Evolutionary conservation across 768 basidiomycete genomes (phyloP).

Genomic region (Tulasnella sp.): DNA sequence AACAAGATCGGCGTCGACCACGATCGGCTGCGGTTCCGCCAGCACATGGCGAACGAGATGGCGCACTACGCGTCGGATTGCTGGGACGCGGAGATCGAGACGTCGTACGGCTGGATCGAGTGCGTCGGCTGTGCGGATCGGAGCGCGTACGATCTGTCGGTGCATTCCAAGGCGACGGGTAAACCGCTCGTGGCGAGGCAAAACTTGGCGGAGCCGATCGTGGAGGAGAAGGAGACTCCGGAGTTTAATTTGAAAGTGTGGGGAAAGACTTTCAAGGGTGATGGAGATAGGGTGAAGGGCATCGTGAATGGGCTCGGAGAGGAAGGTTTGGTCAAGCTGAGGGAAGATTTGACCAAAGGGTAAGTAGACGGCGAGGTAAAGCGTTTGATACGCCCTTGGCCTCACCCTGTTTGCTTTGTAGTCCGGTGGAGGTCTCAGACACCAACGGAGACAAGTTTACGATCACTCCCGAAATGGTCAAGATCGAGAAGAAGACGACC

Average conservation of each 20-base stretch:
- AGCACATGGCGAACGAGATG: conserved; percentile 99
- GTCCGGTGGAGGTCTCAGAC: conserved; percentile 38
- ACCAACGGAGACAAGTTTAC: conserved; percentile 68
- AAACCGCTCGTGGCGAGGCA: conserved; percentile 81
- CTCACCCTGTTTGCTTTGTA: conserved; percentile 41
- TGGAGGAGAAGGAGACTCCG: conserved; percentile 73
- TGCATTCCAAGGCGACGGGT: conserved; percentile 82
- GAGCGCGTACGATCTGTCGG: conserved; percentile 91
- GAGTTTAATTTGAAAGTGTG: conserved; percentile 84
- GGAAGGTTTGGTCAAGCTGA: conserved; percentile 58
- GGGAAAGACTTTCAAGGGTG: conserved; percentile 85
- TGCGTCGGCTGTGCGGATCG: conserved; percentile 99
- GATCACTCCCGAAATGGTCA: conserved; percentile 68
- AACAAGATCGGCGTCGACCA: conserved; percentile 87
- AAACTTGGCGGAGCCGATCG: conserved; percentile 77
- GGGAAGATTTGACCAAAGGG: conserved; percentile 72
- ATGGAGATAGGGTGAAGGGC: conserved; percentile 64
- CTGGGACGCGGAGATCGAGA: conserved; percentile 98
- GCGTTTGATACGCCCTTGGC: neutral
- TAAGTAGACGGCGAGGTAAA: conserved; percentile 42
- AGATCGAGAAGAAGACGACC: conserved; percentile 76
- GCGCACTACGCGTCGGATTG: conserved; percentile 99
- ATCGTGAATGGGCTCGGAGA: conserved; percentile 65
- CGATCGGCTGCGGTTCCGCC: conserved; percentile 80
- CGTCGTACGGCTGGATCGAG: conserved; percentile 92